phyloP scores from a whole-genome alignment of 169 alveolate species.

The Plasmodium malariae region DNA sequence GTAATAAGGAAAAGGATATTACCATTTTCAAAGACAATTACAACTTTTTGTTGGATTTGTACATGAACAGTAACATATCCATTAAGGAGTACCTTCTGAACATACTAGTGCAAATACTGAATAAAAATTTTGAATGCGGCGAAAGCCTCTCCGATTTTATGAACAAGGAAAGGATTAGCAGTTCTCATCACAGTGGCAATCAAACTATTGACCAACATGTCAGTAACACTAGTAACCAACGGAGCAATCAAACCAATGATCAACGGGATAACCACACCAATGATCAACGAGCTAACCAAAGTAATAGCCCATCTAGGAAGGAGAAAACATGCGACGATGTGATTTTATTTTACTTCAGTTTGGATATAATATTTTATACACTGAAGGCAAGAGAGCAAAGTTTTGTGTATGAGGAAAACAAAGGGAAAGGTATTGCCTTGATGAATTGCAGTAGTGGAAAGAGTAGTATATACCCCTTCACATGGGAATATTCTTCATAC shows the following conservation, averaged over 20 bases:
- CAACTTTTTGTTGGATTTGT: constrained; percentile 51
- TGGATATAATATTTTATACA: constrained; percentile 45
- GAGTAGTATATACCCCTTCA: too few relatives aligned
- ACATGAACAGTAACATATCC: constrained; percentile 36
- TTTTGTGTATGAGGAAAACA: neutral
- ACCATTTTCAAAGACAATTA: constrained; percentile 57
- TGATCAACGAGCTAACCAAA: too few relatives aligned
- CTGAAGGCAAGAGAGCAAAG: constrained; percentile 13
- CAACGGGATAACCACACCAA: too few relatives aligned
- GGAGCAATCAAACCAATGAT: too few relatives aligned
- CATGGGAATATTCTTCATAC: too few relatives aligned
- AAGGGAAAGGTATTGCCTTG: neutral
- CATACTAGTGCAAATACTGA: constrained; percentile 50
- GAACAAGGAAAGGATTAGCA: neutral
- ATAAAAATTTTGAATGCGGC: constrained; percentile 37
- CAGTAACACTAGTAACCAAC: neutral
- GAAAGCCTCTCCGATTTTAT: neutral
- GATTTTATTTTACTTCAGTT: constrained; percentile 60
- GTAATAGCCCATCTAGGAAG: neutral
- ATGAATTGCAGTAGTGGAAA: too few relatives aligned
- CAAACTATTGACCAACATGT: neutral
- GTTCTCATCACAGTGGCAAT: neutral
- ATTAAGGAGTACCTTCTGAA: constrained; percentile 47
- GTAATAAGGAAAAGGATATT: constrained; percentile 60
- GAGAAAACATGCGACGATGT: constrained; percentile 31